A percentile compares a stretch with the other conserved stretches of the same genome.
phyloP scores from a whole-genome alignment of 176 grass and related monocot species.

The Ananas comosus region DNA sequence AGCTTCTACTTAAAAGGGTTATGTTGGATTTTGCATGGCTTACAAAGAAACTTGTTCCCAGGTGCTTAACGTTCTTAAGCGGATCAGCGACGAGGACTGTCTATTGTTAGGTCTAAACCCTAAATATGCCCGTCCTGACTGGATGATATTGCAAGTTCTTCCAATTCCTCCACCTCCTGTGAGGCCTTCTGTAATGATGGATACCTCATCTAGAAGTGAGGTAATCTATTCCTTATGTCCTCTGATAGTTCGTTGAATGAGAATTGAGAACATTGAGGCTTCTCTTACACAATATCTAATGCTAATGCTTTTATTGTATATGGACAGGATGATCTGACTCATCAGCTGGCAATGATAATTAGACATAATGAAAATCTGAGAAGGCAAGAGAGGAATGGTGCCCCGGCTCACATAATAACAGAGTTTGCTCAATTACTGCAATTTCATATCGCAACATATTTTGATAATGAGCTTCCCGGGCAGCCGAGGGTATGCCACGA shows the following conservation, averaged over 20 bases:
- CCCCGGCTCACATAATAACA: constrained; percentile 96
- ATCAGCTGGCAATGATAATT: constrained; percentile 98
- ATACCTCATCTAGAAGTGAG: constrained; percentile 98
- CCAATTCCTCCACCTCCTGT: constrained; percentile 95
- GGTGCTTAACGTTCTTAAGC: constrained; percentile 96
- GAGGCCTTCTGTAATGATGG: constrained; percentile 99
- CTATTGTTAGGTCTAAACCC: constrained; percentile 74
- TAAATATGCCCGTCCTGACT: constrained; percentile 96
- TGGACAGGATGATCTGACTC: constrained; percentile 90
- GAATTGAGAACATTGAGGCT: not conserved
- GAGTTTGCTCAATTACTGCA: constrained; percentile 96
- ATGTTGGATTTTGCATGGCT: no score
- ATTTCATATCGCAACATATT: constrained; percentile 98
- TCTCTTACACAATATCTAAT: not conserved
- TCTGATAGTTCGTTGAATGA: not conserved
- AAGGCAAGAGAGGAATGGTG: constrained; percentile 91
- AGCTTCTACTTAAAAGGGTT: no score
- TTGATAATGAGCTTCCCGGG: constrained; percentile 96
- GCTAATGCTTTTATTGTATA: not conserved
- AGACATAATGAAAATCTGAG: constrained; percentile 96
- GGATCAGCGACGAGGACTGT: constrained; percentile 94
- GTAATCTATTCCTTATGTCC: constrained; percentile 21
- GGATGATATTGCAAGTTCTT: constrained; percentile 99
- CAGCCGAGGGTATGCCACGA: constrained; percentile 56
- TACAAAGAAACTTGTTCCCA: constrained; percentile 9